phyloP scores from a whole-genome alignment of 495 filamentous ascomycete species.

The Aspergillus sclerotiicarbonarius region DNA sequence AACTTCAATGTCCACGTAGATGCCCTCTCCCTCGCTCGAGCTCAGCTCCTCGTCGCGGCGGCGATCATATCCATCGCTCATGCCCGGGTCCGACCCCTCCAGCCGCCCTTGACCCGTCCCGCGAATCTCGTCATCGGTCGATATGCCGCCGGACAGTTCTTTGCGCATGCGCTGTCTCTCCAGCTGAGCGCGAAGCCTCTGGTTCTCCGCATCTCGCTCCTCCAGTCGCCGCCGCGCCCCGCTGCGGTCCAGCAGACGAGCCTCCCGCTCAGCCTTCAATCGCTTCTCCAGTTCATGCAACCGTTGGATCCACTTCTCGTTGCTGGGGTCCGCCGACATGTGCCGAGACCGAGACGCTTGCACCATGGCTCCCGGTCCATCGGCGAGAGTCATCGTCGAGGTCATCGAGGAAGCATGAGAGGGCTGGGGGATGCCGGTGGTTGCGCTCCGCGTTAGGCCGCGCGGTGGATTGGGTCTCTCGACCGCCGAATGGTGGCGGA shows the following conservation, averaged over 20 bases:
- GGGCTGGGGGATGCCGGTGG: constrained; percentile 35
- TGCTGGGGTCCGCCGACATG: constrained; percentile 36
- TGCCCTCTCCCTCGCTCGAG: constrained; percentile 45
- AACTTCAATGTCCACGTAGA: constrained; percentile 47
- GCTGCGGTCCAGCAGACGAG: constrained; percentile 75
- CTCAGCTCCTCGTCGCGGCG: constrained; percentile 34
- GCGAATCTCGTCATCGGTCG: constrained; percentile 16
- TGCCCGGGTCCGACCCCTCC: constrained; percentile 9
- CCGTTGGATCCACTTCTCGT: constrained; percentile 80
- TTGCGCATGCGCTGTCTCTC: constrained; percentile 59
- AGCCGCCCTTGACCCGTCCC: constrained; percentile 1
- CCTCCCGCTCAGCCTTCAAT: constrained; percentile 87
- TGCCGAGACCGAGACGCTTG: constrained; percentile 32
- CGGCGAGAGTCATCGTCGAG: constrained; percentile 32
- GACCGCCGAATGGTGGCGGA: constrained; percentile 47
- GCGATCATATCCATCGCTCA: constrained; percentile 16
- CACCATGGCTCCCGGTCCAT: constrained; percentile 31
- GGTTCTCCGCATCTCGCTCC: constrained; percentile 76
- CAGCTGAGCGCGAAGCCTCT: constrained; percentile 65
- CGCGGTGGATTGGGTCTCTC: constrained; percentile 23
- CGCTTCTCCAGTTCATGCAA: constrained; percentile 83
- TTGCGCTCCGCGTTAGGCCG: constrained; percentile 31
- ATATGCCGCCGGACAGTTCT: constrained; percentile 30
- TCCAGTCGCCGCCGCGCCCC: constrained; percentile 82
- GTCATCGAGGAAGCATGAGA: constrained; percentile 34